Evolutionary conservation across 2,329 filamentous ascomycete species (phyloP).

Genomic region (Elsinoe necatrix): DNA sequence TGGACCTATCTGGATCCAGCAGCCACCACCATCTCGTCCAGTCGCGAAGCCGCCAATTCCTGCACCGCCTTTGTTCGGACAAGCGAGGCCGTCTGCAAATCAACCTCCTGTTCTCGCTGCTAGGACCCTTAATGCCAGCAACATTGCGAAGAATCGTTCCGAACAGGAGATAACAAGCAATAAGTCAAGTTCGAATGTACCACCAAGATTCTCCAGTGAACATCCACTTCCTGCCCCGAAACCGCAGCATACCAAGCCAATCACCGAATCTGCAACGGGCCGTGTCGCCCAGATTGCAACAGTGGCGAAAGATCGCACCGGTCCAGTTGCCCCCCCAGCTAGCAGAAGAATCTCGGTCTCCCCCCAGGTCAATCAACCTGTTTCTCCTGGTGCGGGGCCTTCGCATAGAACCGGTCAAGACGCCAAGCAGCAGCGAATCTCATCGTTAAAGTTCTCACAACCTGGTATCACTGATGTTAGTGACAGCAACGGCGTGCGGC

Average conservation of each 20-base stretch:
- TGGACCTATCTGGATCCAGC: conserved; percentile 42
- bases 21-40: conserved; percentile 21
- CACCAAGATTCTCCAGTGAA: not conserved
- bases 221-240: not conserved
- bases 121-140: not conserved
- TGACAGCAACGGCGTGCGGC: not conserved
- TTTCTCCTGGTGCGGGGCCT: too few species aligned
- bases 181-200: not conserved
- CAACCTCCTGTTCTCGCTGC: not conserved
- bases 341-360: too few species aligned
- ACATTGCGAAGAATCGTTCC: not conserved
- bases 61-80: not conserved
- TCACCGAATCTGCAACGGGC: not conserved
- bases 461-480: not conserved
- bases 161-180: not conserved
- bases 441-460: not conserved
- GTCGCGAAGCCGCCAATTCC: conserved; percentile 17
- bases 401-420: too few species aligned
- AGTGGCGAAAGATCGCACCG: too few species aligned
- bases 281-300: too few species aligned
- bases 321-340: too few species aligned
- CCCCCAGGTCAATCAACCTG: too few species aligned
- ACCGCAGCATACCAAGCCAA: not conserved
- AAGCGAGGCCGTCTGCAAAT: not conserved
- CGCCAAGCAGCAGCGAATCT: too few species aligned